Evolutionary conservation across 1,284 basidiomycete genomes (phyloP), one percentile per base, ranked within the genome.

Genomic region (Stygiomarasmius scandens): DNA sequence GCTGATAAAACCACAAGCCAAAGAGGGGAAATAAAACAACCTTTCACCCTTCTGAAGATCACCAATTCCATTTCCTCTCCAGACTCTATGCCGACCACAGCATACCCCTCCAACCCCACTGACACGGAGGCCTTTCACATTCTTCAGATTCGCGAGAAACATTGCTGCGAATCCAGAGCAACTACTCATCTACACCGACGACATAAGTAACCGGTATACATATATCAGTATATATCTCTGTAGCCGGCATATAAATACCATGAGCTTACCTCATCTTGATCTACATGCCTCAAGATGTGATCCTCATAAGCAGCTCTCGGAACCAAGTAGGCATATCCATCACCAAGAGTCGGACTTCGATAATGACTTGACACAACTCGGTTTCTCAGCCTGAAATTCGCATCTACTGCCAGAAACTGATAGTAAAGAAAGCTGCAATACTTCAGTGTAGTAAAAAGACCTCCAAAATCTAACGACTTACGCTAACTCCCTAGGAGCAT

Each of bases 331-430:
- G 60, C 63, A 56, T 54, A 63, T 0, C 71, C 70, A 1, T 49
- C 29, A 0, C 61, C 64, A 0, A 74, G 59, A 2, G 59, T 56
- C 0, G 67, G 69, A 55, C 72, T 68, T 9, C 49, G 46, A 1
- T 36, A 23, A 16, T 65, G 58, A 12, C 45, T 62, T 0, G 66
- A 66, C 3, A 67, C 60, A 0, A 52, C 49, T 12, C 61, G 59
- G 0, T 59, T 60, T 48, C 70, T 71, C 12, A 74, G 55, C 0
- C 68, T 58, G 52, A 74, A 74, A 53, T 67, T 69, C 0, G 67
- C 67, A 46, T 74, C 71, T 0, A 70, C 58, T 32, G 29, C 29
- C 29, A 32, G 12, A 32, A 32, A 32, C 12, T 32, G 29, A 32
- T 32, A 32, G 5, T 6, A 5, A 32, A 32, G 29, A 32, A 32